A percentile compares a stretch with the other conserved stretches of the same genome.
Evolutionary conservation across 1,284 basidiomycete species (phyloP).

Genomic region (Kwoniella shivajii): DNA sequence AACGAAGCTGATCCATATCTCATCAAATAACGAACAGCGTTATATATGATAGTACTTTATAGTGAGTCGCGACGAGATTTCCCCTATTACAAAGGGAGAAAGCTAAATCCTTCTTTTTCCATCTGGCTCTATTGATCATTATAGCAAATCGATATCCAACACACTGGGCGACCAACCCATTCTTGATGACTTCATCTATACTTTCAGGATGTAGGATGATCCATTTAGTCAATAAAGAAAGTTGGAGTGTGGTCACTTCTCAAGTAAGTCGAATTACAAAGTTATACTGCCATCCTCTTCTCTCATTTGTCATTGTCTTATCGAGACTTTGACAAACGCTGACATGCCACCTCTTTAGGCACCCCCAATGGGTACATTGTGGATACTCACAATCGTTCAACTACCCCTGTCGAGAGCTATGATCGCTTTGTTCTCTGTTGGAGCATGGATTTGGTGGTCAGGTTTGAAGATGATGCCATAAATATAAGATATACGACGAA

Average conservation of each 20-base stretch:
- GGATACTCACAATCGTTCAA: constrained; percentile 53
- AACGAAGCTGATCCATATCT: neutral
- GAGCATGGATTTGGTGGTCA: constrained; percentile 36
- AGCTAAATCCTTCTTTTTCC: neutral
- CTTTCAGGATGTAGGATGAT: constrained; percentile 46
- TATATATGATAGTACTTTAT: constrained; percentile 46
- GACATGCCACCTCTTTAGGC: constrained; percentile 28
- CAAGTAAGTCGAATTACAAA: constrained; percentile 36
- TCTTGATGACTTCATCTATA: constrained; percentile 38
- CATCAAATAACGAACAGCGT: constrained; percentile 21
- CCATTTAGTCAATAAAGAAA: constrained; percentile 53
- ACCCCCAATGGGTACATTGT: constrained; percentile 51
- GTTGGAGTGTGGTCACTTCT: constrained; percentile 42
- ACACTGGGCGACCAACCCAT: constrained; percentile 27
- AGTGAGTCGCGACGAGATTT: too few species aligned
- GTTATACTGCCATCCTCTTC: neutral
- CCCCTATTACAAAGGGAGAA: too few species aligned
- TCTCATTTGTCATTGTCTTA: neutral
- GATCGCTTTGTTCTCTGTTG: constrained; percentile 34
- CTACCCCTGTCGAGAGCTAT: constrained; percentile 46
- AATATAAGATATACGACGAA: neutral
- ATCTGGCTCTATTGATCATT: neutral
- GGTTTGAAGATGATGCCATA: constrained; percentile 38
- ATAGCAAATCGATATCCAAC: constrained; percentile 40
- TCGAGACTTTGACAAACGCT: neutral